Base-by-base conservation (phyloP, 1,284 basidiomycete genomes). In the Erythrobasidium hasegawianum region DNA sequence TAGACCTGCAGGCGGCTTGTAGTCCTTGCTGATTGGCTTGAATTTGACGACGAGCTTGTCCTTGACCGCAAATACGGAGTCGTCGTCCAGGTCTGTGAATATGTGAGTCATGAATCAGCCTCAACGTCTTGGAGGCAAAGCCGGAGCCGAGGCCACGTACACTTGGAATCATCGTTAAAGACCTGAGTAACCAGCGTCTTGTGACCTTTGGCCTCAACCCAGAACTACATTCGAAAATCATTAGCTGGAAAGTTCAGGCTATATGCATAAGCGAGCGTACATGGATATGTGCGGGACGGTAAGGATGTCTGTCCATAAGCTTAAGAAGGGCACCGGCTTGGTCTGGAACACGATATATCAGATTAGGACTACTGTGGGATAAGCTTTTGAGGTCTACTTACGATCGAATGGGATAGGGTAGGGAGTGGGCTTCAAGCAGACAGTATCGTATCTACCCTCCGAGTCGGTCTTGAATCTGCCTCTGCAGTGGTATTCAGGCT, bases 1-100 rank as follows among this genome's bases (percentile, higher is more conserved):
- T 55, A 33, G 33, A 8, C 67, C 64, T 53, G 67, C 71, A 33
- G 70, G 69, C 14, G 67, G 62, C 2, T 69, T 62, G 18, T 65
- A 56, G 24, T 27, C 58, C 27, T 68, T 50, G 49, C 39, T 62
- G 22, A 69, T 47, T 13, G 69, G 62, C 11, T 67, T 69, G 59
- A 77, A 77, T 43, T 77, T 73, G 59, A 77, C 72, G 8, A 76
- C 70, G 29, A 77, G 71, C 22, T 69, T 72, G 57, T 75, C 71
- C 66, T 79, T 78, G 69, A 78, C 77, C 18, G 78, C 78, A 54
- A 79, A 79, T 41, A 79, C 78, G 13, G 77, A 70, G 59, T 79
- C 78, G 45, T 76, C 74, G 45, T 74, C 73, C 38, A 79, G 72
- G 66, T 78, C 61, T 64, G 61, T 38, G 26, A 13, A 27, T 3